phyloP scores from a whole-genome alignment of 352 stramenopile genomes.

The Phytophthora quininea region DNA sequence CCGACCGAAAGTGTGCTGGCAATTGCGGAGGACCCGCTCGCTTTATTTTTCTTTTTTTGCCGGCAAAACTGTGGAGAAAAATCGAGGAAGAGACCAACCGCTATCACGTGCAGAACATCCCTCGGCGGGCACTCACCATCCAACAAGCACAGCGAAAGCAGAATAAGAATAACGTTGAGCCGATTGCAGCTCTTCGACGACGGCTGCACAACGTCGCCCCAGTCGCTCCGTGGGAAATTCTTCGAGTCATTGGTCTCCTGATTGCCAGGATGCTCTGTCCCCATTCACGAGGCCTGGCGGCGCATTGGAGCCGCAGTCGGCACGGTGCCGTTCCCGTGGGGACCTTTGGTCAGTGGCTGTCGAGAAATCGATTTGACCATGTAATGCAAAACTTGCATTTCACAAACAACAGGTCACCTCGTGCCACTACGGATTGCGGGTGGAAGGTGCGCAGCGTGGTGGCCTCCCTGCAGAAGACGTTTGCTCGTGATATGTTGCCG shows the following conservation, averaged over 20 bases:
- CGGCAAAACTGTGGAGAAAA: not conserved
- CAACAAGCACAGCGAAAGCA: not conserved
- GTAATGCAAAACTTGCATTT: constrained; percentile 10
- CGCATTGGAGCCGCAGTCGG: not conserved
- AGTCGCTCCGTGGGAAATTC: not conserved
- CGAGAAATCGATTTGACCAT: constrained; percentile 1
- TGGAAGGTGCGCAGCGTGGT: not conserved
- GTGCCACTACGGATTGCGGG: not conserved
- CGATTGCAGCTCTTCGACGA: not conserved
- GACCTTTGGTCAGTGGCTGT: constrained; percentile 3
- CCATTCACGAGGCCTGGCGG: not conserved
- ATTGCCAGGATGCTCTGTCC: not conserved
- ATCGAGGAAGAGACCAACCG: not conserved
- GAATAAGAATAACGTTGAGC: not conserved
- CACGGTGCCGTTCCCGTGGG: not conserved
- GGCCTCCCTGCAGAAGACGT: not conserved
- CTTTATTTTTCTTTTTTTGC: not conserved
- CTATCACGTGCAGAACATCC: not conserved
- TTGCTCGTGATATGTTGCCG: not conserved
- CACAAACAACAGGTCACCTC: constrained; percentile 1
- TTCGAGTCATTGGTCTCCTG: not conserved
- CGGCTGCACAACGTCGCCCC: not conserved
- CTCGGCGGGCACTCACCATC: not conserved
- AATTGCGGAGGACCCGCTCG: not conserved
- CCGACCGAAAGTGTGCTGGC: not conserved